Evolutionary conservation across 441 rosid genomes (phyloP).

Genomic region (Codiaeum variegatum): DNA sequence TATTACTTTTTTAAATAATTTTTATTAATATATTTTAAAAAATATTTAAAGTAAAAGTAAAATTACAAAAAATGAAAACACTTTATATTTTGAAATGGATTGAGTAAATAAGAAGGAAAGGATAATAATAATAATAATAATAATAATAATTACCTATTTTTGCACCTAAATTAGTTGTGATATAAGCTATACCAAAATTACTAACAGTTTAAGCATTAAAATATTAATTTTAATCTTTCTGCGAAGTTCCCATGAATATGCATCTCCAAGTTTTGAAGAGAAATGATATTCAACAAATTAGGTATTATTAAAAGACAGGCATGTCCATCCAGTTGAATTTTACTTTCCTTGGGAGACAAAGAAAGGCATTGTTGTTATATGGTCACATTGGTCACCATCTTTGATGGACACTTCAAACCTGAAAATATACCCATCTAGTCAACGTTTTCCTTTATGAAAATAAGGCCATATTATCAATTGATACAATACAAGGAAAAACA

Average conservation of each 20-base stretch:
- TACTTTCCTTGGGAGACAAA: constrained; percentile 23
- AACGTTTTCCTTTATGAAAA: no score
- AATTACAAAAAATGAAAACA: no score
- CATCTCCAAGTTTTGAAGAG: background rate
- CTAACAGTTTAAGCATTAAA: background rate
- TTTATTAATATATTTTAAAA: no score
- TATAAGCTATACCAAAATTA: background rate
- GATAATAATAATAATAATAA: background rate
- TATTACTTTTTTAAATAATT: no score
- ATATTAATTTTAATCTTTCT: no score
- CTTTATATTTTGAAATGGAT: no score
- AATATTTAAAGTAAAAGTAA: no score
- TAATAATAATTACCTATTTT: background rate
- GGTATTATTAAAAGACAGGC: background rate
- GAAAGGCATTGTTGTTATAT: constrained; percentile 13
- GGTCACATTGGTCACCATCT: constrained; percentile 25
- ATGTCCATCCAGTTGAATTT: background rate
- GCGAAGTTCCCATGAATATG: no score
- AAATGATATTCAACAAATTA: background rate
- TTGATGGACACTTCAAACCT: constrained; percentile 15
- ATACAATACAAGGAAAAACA: no score
- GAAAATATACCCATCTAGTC: no score
- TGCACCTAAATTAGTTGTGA: background rate
- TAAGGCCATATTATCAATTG: no score
- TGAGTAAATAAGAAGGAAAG: background rate